Conservation (phyloP, 164 flowering plant genomes). For the Vitis riparia region DNA sequence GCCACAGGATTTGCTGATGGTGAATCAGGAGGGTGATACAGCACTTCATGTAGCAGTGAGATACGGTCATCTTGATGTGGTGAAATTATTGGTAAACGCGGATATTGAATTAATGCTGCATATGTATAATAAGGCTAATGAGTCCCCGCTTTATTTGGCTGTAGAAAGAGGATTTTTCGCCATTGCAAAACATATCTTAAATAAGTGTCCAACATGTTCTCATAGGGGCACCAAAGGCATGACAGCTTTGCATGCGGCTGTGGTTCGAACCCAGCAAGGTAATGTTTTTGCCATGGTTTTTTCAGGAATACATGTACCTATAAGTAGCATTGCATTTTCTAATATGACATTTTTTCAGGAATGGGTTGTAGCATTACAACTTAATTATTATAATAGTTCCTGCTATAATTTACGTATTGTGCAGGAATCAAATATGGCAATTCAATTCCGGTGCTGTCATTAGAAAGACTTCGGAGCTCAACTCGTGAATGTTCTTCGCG, state of each 20-base stretch:
- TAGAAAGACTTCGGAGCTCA: too few species aligned
- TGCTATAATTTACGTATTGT: too few species aligned
- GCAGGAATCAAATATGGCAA: too few species aligned
- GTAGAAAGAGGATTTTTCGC: background rate
- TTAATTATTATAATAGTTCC: too few species aligned
- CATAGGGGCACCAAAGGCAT: slow-evolving; percentile 8
- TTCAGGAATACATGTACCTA: too few species aligned
- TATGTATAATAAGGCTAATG: background rate
- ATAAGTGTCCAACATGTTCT: background rate
- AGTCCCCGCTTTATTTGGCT: background rate
- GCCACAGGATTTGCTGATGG: background rate
- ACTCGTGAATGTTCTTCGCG: too few species aligned
- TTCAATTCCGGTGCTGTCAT: too few species aligned
- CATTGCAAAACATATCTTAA: background rate
- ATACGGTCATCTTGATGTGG: background rate
- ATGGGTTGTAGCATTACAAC: too few species aligned
- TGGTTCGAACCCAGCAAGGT: background rate
- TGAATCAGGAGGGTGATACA: background rate
- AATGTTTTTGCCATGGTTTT: background rate
- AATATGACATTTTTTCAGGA: too few species aligned
- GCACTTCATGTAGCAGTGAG: background rate
- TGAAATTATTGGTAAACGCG: background rate
- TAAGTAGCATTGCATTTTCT: too few species aligned
- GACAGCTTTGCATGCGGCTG: slow-evolving; percentile 23
- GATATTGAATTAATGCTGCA: background rate